These are phyloP conservation scores for Penicillium pulvis DNA, from an alignment of 495 filamentous ascomycete genomes.

Conservation along the genomic window DNA sequence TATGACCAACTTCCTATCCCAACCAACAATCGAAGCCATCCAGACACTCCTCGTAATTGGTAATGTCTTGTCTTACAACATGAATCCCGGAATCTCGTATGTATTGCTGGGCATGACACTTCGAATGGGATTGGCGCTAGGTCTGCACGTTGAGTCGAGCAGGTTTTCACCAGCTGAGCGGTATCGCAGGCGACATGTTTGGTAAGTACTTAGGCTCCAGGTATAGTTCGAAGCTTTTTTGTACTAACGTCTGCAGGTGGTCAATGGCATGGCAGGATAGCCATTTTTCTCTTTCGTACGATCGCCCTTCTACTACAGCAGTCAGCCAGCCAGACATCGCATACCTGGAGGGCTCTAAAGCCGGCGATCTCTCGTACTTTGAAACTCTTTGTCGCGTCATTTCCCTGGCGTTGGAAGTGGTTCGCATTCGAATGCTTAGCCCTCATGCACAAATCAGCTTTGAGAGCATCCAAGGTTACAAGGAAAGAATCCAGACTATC, in stretches of 20 bases:
- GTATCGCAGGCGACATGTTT: slow-evolving; percentile 46
- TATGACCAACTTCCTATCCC: slow-evolving; percentile 62
- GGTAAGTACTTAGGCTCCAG: slow-evolving; percentile 27
- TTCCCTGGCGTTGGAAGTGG: slow-evolving; percentile 56
- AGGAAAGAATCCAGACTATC: slow-evolving; percentile 52
- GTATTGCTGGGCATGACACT: slow-evolving; percentile 59
- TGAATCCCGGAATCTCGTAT: slow-evolving; percentile 66
- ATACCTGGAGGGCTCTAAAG: slow-evolving; percentile 38
- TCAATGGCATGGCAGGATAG: slow-evolving; percentile 65
- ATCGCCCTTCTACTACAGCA: slow-evolving; percentile 55
- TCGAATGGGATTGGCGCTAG: slow-evolving; percentile 58
- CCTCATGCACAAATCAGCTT: slow-evolving; percentile 44
- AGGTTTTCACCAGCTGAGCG: slow-evolving; percentile 44
- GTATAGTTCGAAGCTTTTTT: neutral
- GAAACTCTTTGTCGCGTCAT: slow-evolving; percentile 57
- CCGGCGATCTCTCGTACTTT: slow-evolving; percentile 51
- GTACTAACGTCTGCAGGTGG: slow-evolving; percentile 44
- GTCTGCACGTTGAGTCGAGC: slow-evolving; percentile 56
- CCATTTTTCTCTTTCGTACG: slow-evolving; percentile 61
- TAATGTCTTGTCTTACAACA: slow-evolving; percentile 63
- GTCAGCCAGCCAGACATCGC: slow-evolving; percentile 53
- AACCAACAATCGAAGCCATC: slow-evolving; percentile 59
- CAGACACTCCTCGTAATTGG: slow-evolving; percentile 60
- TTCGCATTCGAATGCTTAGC: slow-evolving; percentile 55
- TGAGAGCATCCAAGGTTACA: slow-evolving; percentile 51